Conservation (phyloP, 768 basidiomycete species). For the Saitozyma podzolica region DNA sequence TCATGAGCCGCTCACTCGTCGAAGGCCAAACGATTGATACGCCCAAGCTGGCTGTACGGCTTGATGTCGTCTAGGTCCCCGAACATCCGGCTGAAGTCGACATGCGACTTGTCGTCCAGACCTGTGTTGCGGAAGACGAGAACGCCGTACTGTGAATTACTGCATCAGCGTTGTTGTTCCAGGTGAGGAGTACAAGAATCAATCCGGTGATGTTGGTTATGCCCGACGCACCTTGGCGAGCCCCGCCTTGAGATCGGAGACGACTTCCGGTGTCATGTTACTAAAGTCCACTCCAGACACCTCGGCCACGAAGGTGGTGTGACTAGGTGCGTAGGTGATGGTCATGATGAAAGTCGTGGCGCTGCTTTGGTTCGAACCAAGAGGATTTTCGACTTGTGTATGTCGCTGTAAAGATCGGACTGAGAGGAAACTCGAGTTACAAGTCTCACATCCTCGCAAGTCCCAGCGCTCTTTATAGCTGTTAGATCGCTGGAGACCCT, state of each 20-base stretch:
- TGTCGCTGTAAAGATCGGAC: too few relatives aligned
- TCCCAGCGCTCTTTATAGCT: too few relatives aligned
- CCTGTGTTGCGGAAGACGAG: conserved; percentile 25
- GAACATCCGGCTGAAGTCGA: conserved; percentile 15
- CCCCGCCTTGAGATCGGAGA: conserved; percentile 26
- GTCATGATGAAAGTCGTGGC: not conserved
- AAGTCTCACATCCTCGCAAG: too few relatives aligned
- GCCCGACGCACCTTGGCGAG: conserved; percentile 9
- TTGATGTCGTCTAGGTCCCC: conserved; percentile 24
- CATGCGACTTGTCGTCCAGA: conserved; percentile 19
- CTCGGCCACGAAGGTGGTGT: conserved; percentile 16
- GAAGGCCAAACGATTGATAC: conserved; percentile 19
- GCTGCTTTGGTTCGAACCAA: too few relatives aligned
- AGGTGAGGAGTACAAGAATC: not conserved
- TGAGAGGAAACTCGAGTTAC: too few relatives aligned
- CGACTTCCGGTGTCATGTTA: conserved; percentile 13
- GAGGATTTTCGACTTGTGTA: too few relatives aligned
- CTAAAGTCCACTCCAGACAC: conserved; percentile 15
- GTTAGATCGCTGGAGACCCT: too few relatives aligned
- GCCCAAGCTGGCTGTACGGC: conserved; percentile 16
- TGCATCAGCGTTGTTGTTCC: not conserved
- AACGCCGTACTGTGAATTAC: conserved; percentile 17
- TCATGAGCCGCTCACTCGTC: conserved; percentile 14
- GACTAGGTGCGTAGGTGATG: conserved; percentile 10
- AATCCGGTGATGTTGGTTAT: not conserved